These are phyloP conservation scores for Mycotypha africana DNA, from an alignment of 371 early-diverging fungal species.

Conservation along the genomic window DNA sequence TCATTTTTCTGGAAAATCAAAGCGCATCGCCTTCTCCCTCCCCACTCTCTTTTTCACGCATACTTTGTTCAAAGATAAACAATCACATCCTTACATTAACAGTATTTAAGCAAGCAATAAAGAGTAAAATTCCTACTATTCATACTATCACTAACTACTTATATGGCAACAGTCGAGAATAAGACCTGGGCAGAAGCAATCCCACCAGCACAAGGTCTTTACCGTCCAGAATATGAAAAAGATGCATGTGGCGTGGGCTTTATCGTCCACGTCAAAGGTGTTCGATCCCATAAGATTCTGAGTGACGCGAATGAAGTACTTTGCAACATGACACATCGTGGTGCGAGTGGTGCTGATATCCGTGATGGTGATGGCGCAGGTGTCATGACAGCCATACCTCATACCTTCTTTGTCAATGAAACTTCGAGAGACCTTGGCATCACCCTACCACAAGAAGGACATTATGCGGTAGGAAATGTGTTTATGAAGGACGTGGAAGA, in stretches of 20 bases:
- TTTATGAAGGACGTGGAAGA: conserved; percentile 72
- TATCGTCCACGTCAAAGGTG: conserved; percentile 85
- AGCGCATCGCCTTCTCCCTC: no score
- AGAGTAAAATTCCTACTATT: no score
- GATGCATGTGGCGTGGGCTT: conserved; percentile 98
- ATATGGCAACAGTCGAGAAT: conserved; percentile 16
- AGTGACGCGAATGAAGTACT: conserved; percentile 82
- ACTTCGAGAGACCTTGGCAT: conserved; percentile 50
- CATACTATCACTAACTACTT: no score
- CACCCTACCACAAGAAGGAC: conserved; percentile 67
- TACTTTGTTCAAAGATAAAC: no score
- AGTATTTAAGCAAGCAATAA: no score
- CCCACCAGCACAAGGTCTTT: conserved; percentile 84
- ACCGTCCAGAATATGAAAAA: conserved; percentile 85
- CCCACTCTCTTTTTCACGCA: no score
- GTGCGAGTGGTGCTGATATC: conserved; percentile 88
- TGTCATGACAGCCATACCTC: conserved; percentile 91
- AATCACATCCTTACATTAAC: no score
- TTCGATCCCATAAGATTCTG: conserved; percentile 78
- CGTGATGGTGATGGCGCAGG: conserved; percentile 89
- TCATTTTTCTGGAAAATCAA: no score
- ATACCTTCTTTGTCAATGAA: conserved; percentile 73
- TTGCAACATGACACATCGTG: conserved; percentile 97
- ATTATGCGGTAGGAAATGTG: conserved; percentile 94
- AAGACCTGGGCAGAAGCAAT: conserved; percentile 77